Conservation (phyloP, 306 rosid genomes). For the Pyrus betulifolia region DNA sequence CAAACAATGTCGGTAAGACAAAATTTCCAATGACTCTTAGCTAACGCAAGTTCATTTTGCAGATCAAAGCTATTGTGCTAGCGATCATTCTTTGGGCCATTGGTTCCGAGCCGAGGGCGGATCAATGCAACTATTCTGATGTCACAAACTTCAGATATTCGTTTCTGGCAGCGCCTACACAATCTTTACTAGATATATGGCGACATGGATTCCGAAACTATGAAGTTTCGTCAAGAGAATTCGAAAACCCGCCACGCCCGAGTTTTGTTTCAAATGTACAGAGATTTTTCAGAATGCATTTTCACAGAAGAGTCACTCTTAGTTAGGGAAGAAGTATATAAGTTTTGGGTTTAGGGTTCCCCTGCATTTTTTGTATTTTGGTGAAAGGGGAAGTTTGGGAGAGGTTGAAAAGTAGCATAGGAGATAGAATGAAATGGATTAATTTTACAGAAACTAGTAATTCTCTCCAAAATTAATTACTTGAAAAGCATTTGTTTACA, state of each 20-base stretch:
- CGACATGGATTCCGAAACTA: constrained; percentile 3
- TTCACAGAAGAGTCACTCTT: constrained; percentile 1
- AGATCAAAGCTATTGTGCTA: constrained; percentile 28
- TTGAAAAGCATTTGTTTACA: too few species aligned
- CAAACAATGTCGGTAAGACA: neutral
- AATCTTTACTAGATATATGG: neutral
- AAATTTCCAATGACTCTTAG: neutral
- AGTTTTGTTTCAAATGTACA: neutral
- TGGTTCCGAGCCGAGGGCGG: constrained; percentile 19
- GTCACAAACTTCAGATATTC: constrained; percentile 28
- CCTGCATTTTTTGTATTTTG: neutral
- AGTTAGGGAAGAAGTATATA: neutral
- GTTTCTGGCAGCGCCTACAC: constrained; percentile 25
- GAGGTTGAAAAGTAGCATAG: neutral
- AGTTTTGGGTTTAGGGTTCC: neutral
- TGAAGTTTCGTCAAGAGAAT: neutral
- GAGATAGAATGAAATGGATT: neutral
- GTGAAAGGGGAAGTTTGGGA: neutral
- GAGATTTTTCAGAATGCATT: constrained; percentile 7
- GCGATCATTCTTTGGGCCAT: constrained; percentile 19
- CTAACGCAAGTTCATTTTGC: neutral
- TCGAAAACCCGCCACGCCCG: neutral
- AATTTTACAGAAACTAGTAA: too few species aligned
- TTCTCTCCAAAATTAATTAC: too few species aligned
- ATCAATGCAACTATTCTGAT: constrained; percentile 7